Conservation (phyloP, 345 rosid genomes). For the Aquilaria yunnanensis region DNA sequence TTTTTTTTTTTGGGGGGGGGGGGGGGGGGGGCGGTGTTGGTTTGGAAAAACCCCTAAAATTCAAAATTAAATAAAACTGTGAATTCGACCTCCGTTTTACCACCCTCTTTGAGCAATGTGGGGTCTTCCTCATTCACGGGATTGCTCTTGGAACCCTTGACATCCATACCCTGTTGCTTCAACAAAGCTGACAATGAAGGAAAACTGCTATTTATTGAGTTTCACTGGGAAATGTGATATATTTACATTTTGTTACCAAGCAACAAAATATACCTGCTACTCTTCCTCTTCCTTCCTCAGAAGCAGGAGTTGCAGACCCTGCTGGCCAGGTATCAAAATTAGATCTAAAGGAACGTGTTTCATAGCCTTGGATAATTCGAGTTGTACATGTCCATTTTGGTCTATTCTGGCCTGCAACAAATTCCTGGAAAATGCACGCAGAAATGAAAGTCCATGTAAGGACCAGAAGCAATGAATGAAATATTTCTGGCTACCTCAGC, state of each 20-base stretch:
- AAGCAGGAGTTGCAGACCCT: constrained; percentile 67
- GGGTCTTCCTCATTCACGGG: constrained; percentile 89
- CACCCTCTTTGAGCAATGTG: constrained; percentile 92
- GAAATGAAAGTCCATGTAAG: constrained; percentile 19
- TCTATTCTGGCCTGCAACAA: constrained; percentile 68
- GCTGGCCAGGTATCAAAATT: constrained; percentile 97
- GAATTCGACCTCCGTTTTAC: constrained; percentile 85
- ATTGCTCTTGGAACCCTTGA: constrained; percentile 61
- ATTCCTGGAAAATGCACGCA: constrained; percentile 49
- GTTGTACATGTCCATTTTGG: constrained; percentile 80
- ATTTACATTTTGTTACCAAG: constrained; percentile 7
- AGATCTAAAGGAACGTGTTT: constrained; percentile 81
- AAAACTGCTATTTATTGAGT: constrained; percentile 20
- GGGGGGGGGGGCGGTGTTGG: too few species aligned
- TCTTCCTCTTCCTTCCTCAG: constrained; percentile 98
- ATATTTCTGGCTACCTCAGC: constrained; percentile 55
- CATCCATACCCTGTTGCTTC: constrained; percentile 93
- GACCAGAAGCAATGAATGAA: constrained; percentile 8
- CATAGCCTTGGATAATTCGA: constrained; percentile 90
- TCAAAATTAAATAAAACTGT: constrained; percentile 11
- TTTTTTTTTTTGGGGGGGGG: too few species aligned
- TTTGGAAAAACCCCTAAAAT: constrained; percentile 4
- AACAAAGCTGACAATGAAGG: constrained; percentile 54
- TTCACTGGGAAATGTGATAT: constrained; percentile 7
- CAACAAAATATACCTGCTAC: constrained; percentile 70